Evolutionary conservation across 2,329 filamentous ascomycete species (phyloP).

Genomic region (Orbilia oligospora): DNA sequence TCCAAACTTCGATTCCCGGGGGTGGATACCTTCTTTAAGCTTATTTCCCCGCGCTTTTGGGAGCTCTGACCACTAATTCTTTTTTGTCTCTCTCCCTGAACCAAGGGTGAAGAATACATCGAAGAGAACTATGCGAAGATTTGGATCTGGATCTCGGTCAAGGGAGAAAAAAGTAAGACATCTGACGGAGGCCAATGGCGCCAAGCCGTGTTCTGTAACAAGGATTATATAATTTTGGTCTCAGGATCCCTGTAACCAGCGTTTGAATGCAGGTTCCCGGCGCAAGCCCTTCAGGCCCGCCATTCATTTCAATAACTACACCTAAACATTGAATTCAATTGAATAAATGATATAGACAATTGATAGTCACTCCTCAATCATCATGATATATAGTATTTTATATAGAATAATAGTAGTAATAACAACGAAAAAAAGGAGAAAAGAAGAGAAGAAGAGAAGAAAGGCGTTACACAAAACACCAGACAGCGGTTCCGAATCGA

Average conservation of each 20-base stretch:
- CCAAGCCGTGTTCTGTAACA: conserved; percentile 16
- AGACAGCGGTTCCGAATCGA: neutral
- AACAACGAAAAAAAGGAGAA: neutral
- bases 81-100: neutral
- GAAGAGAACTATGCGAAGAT: neutral
- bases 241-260: conserved; percentile 1
- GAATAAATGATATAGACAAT: neutral
- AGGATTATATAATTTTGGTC: conserved; percentile 1
- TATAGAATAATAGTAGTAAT: neutral
- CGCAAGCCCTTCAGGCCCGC: neutral
- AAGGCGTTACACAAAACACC: conserved; percentile 3
- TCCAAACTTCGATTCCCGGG: too few species aligned
- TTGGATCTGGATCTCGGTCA: neutral
- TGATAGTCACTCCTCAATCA: too few species aligned
- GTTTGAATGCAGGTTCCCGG: conserved; percentile 5
- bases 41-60: conserved; percentile 6
- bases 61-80: neutral
- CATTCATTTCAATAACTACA: neutral
- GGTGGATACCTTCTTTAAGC: conserved; percentile 12
- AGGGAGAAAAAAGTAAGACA: neutral
- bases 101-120: conserved; percentile 11
- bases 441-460: neutral
- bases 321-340: neutral
- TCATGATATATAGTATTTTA: too few species aligned
- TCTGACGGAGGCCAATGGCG: conserved; percentile 14